These are phyloP conservation scores for Xylariomycetidae sp. DNA, from an alignment of 2,329 filamentous ascomycete genomes.

Conservation along the genomic window DNA sequence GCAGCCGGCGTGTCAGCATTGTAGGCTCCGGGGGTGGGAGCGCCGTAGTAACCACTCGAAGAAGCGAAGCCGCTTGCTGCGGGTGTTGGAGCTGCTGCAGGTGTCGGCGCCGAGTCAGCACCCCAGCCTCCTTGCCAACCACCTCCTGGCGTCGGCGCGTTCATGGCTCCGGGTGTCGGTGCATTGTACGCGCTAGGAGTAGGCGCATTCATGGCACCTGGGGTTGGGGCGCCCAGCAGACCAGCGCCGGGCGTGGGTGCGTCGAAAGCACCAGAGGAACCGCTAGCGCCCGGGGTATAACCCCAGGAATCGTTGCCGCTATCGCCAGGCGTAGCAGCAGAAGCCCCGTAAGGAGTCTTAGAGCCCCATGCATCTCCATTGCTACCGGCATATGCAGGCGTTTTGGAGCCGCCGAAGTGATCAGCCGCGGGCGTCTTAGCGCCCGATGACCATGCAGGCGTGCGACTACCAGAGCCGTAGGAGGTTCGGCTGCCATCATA, in stretches of 20 bases:
- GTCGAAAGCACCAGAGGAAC: slow-evolving; percentile 54
- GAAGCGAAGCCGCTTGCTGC: slow-evolving; percentile 53
- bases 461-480: slow-evolving; percentile 69
- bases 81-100: slow-evolving; percentile 65
- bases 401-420: slow-evolving; percentile 67
- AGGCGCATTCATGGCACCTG: slow-evolving; percentile 61
- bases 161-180: slow-evolving; percentile 55
- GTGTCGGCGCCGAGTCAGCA: slow-evolving; percentile 62
- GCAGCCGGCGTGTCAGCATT: slow-evolving; percentile 27
- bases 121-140: slow-evolving; percentile 57
- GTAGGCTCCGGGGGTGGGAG: slow-evolving; percentile 27
- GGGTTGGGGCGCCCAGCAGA: slow-evolving; percentile 54
- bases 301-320: slow-evolving; percentile 58
- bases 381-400: slow-evolving; percentile 52
- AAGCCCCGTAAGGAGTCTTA: slow-evolving; percentile 70
- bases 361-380: slow-evolving; percentile 62
- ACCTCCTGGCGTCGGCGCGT: slow-evolving; percentile 66
- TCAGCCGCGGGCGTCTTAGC: slow-evolving; percentile 66
- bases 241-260: slow-evolving; percentile 62
- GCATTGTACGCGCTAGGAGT: slow-evolving; percentile 67
- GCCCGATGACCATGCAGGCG: slow-evolving; percentile 74
- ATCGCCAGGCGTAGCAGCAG: slow-evolving; percentile 54
- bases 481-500: slow-evolving; percentile 72
- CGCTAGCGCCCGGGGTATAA: slow-evolving; percentile 48
- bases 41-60: slow-evolving; percentile 44